Evolutionary conservation across 352 stramenopile genomes (phyloP).

Genomic region (Globisporangium lucens): DNA sequence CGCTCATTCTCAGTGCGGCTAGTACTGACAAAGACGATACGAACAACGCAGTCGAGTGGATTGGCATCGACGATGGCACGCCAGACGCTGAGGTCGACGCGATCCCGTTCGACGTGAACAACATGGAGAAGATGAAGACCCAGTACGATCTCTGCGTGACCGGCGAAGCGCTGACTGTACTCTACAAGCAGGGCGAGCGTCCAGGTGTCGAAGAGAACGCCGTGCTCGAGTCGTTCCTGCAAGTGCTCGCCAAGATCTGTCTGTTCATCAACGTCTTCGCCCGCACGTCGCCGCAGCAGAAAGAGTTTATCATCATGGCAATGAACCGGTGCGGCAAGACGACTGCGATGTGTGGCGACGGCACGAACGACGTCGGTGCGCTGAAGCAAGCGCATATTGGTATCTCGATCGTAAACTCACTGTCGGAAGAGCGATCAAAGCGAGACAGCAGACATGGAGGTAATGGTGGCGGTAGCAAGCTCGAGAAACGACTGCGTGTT

Average conservation of each 20-base stretch:
- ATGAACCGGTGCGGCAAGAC: conserved; percentile 85
- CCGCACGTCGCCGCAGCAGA: conserved; percentile 89
- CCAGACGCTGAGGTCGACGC: conserved; percentile 11
- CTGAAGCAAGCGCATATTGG: conserved; percentile 91
- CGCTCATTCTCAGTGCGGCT: conserved; percentile 24
- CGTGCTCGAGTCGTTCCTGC: conserved; percentile 29
- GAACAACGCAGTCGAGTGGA: conserved; percentile 24
- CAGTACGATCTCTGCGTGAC: conserved; percentile 39
- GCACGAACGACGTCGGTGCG: conserved; percentile 94
- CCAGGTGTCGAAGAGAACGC: conserved; percentile 20
- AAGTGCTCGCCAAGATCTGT: conserved; percentile 24
- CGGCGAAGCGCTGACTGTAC: conserved; percentile 27
- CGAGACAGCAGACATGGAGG: neutral
- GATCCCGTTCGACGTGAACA: conserved; percentile 19
- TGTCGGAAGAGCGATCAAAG: conserved; percentile 5
- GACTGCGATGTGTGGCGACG: conserved; percentile 96
- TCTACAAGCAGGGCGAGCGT: conserved; percentile 15
- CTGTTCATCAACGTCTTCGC: conserved; percentile 85
- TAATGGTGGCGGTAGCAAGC: neutral
- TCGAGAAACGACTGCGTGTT: conserved; percentile 18
- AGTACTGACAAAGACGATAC: neutral
- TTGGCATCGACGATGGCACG: conserved; percentile 24
- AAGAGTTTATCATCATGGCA: conserved; percentile 89
- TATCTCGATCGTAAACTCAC: conserved; percentile 90
- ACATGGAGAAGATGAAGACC: conserved; percentile 14